phyloP scores from a whole-genome alignment of 805 yeast species.

The Sugiyamaella floridensis region DNA sequence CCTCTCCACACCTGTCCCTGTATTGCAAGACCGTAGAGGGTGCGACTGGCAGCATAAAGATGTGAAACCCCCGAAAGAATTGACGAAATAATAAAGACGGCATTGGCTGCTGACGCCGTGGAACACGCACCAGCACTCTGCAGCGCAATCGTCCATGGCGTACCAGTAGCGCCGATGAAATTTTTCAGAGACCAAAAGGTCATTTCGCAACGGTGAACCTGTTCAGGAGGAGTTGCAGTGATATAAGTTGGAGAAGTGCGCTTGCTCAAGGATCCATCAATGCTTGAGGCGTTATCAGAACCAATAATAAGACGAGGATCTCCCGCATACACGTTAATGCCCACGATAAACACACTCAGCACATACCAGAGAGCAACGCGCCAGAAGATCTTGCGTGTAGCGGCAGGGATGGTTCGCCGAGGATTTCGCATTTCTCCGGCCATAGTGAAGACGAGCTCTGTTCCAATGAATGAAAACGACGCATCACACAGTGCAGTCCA shows the following conservation, averaged over 20 bases:
- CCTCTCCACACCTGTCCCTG: constrained; percentile 56
- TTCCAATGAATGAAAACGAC: constrained; percentile 72
- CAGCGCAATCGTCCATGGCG: constrained; percentile 48
- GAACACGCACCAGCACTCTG: constrained; percentile 46
- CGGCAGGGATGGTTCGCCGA: constrained; percentile 65
- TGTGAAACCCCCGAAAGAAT: constrained; percentile 52
- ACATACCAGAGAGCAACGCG: constrained; percentile 60
- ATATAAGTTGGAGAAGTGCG: not conserved
- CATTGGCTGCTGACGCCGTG: constrained; percentile 47
- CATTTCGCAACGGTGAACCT: not conserved
- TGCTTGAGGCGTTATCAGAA: not conserved
- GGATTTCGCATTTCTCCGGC: constrained; percentile 85
- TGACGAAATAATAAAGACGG: constrained; percentile 47
- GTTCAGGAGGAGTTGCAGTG: constrained; percentile 5
- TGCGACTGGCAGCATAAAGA: constrained; percentile 54
- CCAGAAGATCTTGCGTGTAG: constrained; percentile 69
- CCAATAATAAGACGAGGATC: constrained; percentile 43
- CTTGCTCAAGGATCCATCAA: not conserved
- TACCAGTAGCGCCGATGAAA: constrained; percentile 1
- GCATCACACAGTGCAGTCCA: constrained; percentile 57
- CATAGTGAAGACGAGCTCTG: constrained; percentile 75
- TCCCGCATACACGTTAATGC: constrained; percentile 68
- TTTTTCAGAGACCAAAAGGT: constrained; percentile 2
- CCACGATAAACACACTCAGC: constrained; percentile 59
- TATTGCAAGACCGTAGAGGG: constrained; percentile 47